These are phyloP conservation scores for Fraxinus platypoda DNA, from an alignment of 305 asterid species.

Conservation along the genomic window DNA sequence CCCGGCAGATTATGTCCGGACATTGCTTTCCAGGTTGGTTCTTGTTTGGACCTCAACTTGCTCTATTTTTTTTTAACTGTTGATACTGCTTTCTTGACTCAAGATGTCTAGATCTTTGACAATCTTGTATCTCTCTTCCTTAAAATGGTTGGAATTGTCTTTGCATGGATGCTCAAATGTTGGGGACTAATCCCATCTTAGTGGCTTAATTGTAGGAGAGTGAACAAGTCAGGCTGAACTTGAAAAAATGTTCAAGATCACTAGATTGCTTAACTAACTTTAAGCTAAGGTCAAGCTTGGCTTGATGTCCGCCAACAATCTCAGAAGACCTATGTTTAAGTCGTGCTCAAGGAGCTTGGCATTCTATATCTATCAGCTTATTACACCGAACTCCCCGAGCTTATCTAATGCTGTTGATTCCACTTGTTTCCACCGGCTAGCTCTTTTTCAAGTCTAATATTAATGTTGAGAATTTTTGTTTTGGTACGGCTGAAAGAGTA, in stretches of 20 bases:
- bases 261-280: neutral
- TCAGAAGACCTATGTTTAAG: neutral
- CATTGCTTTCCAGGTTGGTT: conserved; percentile 78
- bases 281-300: neutral
- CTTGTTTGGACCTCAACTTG: conserved; percentile 1
- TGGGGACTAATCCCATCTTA: neutral
- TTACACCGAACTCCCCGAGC: neutral
- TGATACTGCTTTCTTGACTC: neutral
- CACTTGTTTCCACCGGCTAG: neutral
- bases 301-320: neutral
- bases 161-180: neutral
- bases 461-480: no score
- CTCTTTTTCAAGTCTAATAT: neutral
- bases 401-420: neutral
- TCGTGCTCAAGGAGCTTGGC: neutral
- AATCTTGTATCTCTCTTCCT: neutral
- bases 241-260: neutral
- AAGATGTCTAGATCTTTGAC: neutral
- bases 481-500: neutral
- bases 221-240: neutral
- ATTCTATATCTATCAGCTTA: neutral
- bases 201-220: neutral
- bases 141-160: neutral
- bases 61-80: neutral
- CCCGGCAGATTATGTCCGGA: conserved; percentile 89